Percentiles rank a stretch among this genome's conserved stretches.
These are phyloP conservation scores for Westerdykella aurantiaca DNA, from an alignment of 2,329 filamentous ascomycete species.

Conservation along the genomic window DNA sequence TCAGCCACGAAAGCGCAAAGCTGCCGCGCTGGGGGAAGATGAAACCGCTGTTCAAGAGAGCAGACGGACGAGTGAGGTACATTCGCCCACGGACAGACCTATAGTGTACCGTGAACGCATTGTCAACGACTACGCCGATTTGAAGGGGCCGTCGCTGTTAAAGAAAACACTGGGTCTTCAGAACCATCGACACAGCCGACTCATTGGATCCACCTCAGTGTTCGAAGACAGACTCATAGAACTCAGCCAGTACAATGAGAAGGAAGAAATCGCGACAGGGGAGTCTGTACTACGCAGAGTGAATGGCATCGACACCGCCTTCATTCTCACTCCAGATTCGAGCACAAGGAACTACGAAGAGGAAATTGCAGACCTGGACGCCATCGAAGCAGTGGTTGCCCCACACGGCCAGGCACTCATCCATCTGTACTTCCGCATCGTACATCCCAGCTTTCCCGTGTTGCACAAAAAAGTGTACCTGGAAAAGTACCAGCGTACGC, in stretches of 20 bases:
- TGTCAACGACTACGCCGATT: slow-evolving; percentile 29
- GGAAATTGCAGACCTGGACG: slow-evolving; percentile 52
- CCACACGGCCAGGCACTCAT: slow-evolving; percentile 67
- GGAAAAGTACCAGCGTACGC: slow-evolving; percentile 55
- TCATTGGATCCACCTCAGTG: slow-evolving; percentile 25
- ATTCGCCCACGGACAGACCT: slow-evolving; percentile 9
- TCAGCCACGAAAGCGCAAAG: slow-evolving; percentile 63
- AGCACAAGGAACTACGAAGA: slow-evolving; percentile 25
- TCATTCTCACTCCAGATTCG: slow-evolving; percentile 23
- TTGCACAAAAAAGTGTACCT: slow-evolving; percentile 57
- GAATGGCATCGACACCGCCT: slow-evolving; percentile 16
- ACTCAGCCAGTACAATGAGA: slow-evolving; percentile 10
- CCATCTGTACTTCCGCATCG: slow-evolving; percentile 64
- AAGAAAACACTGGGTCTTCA: slow-evolving; percentile 33
- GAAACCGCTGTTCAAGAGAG: slow-evolving; percentile 3
- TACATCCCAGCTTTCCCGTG: slow-evolving; percentile 55
- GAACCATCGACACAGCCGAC: slow-evolving; percentile 24
- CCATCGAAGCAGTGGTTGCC: slow-evolving; percentile 63
- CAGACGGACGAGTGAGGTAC: slow-evolving; percentile 1
- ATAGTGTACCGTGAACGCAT: slow-evolving; percentile 21
- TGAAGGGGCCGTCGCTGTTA: slow-evolving; percentile 30
- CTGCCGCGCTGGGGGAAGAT: slow-evolving; percentile 11
- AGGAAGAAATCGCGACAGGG: slow-evolving; percentile 10
- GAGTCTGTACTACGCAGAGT: slow-evolving; percentile 20
- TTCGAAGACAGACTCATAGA: slow-evolving; percentile 25